These are phyloP conservation scores for Cyphellophora attinorum DNA, from an alignment of 2,329 filamentous ascomycete genomes.

Conservation along the genomic window DNA sequence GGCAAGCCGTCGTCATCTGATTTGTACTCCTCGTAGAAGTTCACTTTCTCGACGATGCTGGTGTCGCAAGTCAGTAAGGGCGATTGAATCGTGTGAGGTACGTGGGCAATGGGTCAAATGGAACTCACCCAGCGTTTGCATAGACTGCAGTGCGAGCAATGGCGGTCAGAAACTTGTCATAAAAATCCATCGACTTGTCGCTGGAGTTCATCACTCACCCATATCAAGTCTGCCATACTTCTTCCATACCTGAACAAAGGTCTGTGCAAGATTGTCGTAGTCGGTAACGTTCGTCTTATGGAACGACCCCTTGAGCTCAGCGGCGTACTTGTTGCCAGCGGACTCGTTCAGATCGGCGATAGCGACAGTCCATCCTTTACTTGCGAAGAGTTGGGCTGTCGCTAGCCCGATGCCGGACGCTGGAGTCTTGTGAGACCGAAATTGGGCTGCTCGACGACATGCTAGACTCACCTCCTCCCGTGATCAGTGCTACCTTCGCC, in stretches of 20 bases:
- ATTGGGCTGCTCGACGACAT: too few species aligned
- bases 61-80: conserved; percentile 1
- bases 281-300: conserved; percentile 3
- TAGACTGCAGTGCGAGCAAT: too few species aligned
- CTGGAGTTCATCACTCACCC: too few species aligned
- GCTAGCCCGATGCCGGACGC: conserved; percentile 35
- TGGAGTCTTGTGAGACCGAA: conserved; percentile 10
- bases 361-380: conserved; percentile 30
- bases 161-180: too few species aligned
- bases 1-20: conserved; percentile 17
- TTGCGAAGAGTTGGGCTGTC: conserved; percentile 29
- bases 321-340: conserved; percentile 17
- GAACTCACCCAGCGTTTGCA: too few species aligned
- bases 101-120: too few species aligned
- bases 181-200: too few species aligned
- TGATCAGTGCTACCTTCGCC: too few species aligned
- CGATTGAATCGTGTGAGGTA: too few species aligned
- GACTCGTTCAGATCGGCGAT: conserved; percentile 30
- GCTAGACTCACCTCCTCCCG: conserved; percentile 3
- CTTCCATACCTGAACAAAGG: conserved; percentile 2
- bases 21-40: conserved; percentile 28
- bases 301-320: conserved; percentile 5
- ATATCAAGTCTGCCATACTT: conserved; percentile 4
- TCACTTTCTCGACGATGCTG: conserved; percentile 10
- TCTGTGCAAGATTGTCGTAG: conserved; percentile 2